Percentiles rank a stretch among this genome's conserved stretches.
Evolutionary conservation across 2,329 filamentous ascomycete genomes (phyloP).

Genomic region (Ascosphaera apis): DNA sequence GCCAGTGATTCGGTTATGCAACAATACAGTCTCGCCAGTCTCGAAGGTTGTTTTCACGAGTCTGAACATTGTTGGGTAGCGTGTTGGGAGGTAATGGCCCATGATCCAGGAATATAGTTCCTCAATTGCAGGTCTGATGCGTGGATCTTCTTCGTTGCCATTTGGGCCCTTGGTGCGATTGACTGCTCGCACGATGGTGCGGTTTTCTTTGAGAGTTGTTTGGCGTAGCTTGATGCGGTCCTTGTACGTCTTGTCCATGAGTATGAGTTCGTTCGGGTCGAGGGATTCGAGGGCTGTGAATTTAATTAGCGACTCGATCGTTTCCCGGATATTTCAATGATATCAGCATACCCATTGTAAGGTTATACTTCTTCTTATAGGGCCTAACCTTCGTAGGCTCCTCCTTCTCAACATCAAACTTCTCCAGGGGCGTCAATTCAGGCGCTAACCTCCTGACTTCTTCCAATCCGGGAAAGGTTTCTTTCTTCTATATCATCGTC

Average conservation of each 20-base stretch:
- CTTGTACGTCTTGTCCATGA: slow-evolving; percentile 36
- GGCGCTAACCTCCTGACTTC: too few species aligned
- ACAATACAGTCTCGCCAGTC: slow-evolving; percentile 9
- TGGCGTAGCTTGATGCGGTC: slow-evolving; percentile 27
- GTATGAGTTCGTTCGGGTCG: slow-evolving; percentile 30
- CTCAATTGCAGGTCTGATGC: slow-evolving; percentile 24
- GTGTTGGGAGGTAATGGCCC: slow-evolving; percentile 29
- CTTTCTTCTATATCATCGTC: slow-evolving; percentile 3
- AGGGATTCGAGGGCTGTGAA: slow-evolving; percentile 28
- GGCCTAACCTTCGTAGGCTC: slow-evolving; percentile 31
- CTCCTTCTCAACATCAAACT: slow-evolving; percentile 28
- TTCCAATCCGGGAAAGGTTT: slow-evolving; percentile 2
- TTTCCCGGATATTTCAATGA: background rate
- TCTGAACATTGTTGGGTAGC: slow-evolving; percentile 32
- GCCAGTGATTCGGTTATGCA: slow-evolving; percentile 25
- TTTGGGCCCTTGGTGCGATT: slow-evolving; percentile 8
- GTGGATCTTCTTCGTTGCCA: slow-evolving; percentile 12
- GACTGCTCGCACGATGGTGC: slow-evolving; percentile 17
- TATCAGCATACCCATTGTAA: slow-evolving; percentile 34
- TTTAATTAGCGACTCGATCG: slow-evolving; percentile 1
- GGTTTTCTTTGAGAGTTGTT: slow-evolving; percentile 22
- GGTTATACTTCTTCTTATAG: slow-evolving; percentile 37
- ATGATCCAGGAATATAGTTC: slow-evolving; percentile 36
- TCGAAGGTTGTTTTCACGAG: slow-evolving; percentile 11
- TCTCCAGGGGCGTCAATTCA: slow-evolving; percentile 18